Conservation (phyloP, 441 rosid genomes). For the Erysimum cheiri region DNA sequence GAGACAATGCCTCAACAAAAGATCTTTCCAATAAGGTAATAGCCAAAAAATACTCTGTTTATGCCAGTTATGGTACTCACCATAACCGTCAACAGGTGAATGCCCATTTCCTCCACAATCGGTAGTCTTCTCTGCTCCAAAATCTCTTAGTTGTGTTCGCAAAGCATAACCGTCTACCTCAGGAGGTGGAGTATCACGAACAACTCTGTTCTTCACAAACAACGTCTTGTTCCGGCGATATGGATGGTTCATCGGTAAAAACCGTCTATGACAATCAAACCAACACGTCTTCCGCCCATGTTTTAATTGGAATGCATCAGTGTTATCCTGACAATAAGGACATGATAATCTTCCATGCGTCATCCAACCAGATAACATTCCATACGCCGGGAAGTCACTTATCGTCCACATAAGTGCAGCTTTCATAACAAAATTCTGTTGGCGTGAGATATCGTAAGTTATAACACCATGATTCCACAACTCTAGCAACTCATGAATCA, state of each 20-base stretch:
- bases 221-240: neutral
- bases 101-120: neutral
- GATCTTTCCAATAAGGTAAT: neutral
- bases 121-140: neutral
- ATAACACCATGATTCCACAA: neutral
- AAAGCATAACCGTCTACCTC: neutral
- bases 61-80: neutral
- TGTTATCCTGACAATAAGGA: neutral
- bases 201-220: neutral
- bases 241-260: neutral
- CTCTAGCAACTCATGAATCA: neutral
- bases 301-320: neutral
- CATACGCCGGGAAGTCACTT: neutral
- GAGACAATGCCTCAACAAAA: neutral
- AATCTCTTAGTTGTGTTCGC: neutral
- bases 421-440: neutral
- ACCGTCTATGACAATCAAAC: neutral
- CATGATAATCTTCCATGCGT: neutral
- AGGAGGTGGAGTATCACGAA: neutral
- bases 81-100: neutral
- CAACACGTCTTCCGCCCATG: neutral
- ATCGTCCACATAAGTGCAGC: neutral
- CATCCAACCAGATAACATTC: neutral
- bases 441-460: neutral
- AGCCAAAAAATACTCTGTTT: neutral